Percentiles rank a stretch among this genome's conserved stretches.
Evolutionary conservation across 345 rosid species (phyloP).

Genomic region (Brassica carinata): DNA sequence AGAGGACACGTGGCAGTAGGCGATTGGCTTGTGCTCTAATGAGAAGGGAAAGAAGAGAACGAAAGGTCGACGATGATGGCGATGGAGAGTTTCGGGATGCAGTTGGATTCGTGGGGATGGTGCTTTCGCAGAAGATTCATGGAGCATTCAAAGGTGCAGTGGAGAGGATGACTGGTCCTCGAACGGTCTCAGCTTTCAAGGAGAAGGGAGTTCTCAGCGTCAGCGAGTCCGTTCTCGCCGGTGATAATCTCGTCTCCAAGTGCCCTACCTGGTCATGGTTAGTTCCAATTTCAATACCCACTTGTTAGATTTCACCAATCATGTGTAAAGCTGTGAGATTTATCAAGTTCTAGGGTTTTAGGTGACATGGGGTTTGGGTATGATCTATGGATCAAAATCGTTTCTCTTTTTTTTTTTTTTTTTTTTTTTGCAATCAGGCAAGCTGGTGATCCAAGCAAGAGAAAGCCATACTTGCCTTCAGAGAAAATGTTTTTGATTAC

Average conservation of each 20-base stretch:
- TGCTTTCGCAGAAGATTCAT: slow-evolving; percentile 69
- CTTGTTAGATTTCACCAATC: neutral
- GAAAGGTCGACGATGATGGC: no score
- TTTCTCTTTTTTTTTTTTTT: neutral
- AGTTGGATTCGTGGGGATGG: slow-evolving; percentile 4
- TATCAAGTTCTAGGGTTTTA: neutral
- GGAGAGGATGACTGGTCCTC: slow-evolving; percentile 79
- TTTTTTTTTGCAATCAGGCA: slow-evolving; percentile 54
- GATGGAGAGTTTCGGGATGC: no score
- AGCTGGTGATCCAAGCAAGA: slow-evolving; percentile 86
- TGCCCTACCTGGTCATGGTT: slow-evolving; percentile 98
- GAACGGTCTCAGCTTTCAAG: slow-evolving; percentile 89
- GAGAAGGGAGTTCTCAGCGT: slow-evolving; percentile 95
- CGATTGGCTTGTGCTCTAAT: no score
- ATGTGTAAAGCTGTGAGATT: neutral
- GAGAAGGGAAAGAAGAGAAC: no score
- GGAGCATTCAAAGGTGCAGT: slow-evolving; percentile 88
- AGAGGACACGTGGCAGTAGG: no score
- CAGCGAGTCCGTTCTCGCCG: slow-evolving; percentile 78
- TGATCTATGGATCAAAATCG: neutral
- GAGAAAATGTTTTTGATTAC: slow-evolving; percentile 88
- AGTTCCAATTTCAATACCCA: neutral
- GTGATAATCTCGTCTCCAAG: slow-evolving; percentile 90
- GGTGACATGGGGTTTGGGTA: neutral
- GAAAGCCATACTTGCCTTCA: slow-evolving; percentile 77